These are phyloP conservation scores for Lippia alba DNA, from an alignment of 305 asterid species.

Conservation along the genomic window DNA sequence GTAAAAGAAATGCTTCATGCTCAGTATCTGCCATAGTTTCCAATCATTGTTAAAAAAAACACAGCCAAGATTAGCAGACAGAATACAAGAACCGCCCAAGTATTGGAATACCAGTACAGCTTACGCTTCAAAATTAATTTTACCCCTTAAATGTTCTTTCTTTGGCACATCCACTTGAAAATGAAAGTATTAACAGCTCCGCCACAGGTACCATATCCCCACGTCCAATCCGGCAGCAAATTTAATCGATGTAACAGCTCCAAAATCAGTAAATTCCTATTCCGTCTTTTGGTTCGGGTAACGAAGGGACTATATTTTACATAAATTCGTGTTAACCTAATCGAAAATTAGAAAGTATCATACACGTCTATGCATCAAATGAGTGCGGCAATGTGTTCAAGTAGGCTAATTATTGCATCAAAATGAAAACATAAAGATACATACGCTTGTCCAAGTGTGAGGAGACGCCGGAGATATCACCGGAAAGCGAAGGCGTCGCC, in stretches of 20 bases:
- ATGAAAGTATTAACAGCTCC: background rate
- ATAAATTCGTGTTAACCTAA: constrained; percentile 24
- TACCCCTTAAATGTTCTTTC: background rate
- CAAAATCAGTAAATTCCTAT: constrained; percentile 5
- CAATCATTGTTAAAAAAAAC: too few species aligned
- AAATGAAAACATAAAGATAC: constrained; percentile 1
- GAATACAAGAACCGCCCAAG: background rate
- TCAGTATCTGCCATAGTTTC: too few species aligned
- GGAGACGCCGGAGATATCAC: constrained; percentile 23
- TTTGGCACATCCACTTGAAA: background rate
- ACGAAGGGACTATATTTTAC: background rate
- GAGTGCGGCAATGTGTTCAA: background rate
- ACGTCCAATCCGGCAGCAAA: background rate
- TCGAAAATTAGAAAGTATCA: constrained; percentile 1
- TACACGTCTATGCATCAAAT: background rate
- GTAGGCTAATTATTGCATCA: background rate
- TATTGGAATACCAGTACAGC: background rate
- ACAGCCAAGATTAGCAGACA: background rate
- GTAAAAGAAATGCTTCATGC: too few species aligned
- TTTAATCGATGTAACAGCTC: background rate
- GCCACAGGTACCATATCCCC: constrained; percentile 10
- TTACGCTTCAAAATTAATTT: background rate
- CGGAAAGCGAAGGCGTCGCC: constrained; percentile 21
- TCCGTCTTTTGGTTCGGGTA: background rate
- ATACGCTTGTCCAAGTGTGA: background rate